Evolutionary conservation across 306 rosid genomes (phyloP).

Genomic region (Vigna hirtella): DNA sequence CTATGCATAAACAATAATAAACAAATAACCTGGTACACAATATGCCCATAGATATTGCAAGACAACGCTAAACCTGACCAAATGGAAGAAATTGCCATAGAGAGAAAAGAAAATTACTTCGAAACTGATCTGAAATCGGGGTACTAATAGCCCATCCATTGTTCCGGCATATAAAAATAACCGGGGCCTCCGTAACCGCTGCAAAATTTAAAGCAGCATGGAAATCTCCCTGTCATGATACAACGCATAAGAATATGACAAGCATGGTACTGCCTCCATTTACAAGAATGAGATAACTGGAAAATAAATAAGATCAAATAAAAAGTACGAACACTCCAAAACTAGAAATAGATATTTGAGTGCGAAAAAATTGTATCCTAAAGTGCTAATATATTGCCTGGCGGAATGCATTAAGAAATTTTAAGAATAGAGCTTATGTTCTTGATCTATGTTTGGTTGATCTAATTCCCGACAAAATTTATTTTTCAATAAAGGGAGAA

Average conservation of each 20-base stretch:
- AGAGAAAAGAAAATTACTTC: conserved; percentile 59
- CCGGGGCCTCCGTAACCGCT: conserved; percentile 91
- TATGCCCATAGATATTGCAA: conserved; percentile 37
- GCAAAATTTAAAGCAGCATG: conserved; percentile 94
- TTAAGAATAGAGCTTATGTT: conserved; percentile 28
- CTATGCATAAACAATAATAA: conserved; percentile 51
- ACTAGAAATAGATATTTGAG: neutral
- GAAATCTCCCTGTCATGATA: conserved; percentile 83
- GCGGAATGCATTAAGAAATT: neutral
- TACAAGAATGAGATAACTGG: neutral
- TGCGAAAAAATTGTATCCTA: neutral
- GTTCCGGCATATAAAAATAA: conserved; percentile 90
- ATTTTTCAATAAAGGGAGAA: neutral
- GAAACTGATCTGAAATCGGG: conserved; percentile 91
- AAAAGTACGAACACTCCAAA: neutral
- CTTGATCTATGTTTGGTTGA: conserved; percentile 5
- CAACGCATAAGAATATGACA: conserved; percentile 34
- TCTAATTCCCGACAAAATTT: conserved; percentile 3
- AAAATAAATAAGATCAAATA: neutral
- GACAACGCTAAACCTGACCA: conserved; percentile 17
- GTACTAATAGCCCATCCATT: conserved; percentile 99
- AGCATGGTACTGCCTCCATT: neutral
- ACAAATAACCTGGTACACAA: conserved; percentile 36
- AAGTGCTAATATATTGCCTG: conserved; percentile 21
- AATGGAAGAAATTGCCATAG: conserved; percentile 22